Percentiles rank a stretch among this genome's conserved stretches.
These are phyloP conservation scores for Entomortierella lignicola DNA, from an alignment of 192 early-diverging fungal species.

Conservation along the genomic window DNA sequence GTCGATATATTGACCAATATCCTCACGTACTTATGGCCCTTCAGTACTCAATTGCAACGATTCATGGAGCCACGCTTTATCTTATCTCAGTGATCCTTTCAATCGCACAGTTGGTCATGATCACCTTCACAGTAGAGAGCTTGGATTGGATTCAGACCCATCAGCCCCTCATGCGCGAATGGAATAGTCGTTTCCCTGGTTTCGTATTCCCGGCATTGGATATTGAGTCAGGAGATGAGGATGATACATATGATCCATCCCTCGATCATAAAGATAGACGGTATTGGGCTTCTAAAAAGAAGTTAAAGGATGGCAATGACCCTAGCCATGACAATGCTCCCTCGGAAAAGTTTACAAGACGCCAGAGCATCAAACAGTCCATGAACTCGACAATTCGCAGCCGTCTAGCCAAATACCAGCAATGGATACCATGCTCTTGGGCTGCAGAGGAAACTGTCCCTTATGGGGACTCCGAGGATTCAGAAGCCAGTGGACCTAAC, in stretches of 20 bases:
- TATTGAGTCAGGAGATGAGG: slow-evolving; percentile 19
- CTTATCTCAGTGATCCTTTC: slow-evolving; percentile 40
- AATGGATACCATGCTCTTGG: slow-evolving; percentile 40
- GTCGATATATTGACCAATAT: slow-evolving; percentile 6
- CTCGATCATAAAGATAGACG: not conserved
- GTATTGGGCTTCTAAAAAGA: slow-evolving; percentile 4
- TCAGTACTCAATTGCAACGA: slow-evolving; percentile 37
- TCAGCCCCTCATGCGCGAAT: slow-evolving; percentile 43
- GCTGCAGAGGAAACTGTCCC: slow-evolving; percentile 16
- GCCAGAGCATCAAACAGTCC: slow-evolving; percentile 6
- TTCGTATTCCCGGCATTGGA: slow-evolving; percentile 51
- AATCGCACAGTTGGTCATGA: slow-evolving; percentile 41
- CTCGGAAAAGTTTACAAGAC: slow-evolving; percentile 14
- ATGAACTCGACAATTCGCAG: slow-evolving; percentile 42
- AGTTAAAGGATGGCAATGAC: slow-evolving; percentile 14
- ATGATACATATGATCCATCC: not conserved
- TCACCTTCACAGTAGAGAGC: slow-evolving; percentile 38
- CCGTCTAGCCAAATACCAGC: slow-evolving; percentile 19
- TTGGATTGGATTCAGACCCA: slow-evolving; percentile 47
- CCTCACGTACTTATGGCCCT: slow-evolving; percentile 30
- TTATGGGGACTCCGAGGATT: slow-evolving; percentile 2
- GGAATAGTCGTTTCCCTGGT: slow-evolving; percentile 41
- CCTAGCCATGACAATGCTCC: slow-evolving; percentile 10
- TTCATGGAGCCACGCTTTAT: slow-evolving; percentile 36
- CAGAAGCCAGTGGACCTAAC: not conserved